Evolutionary conservation across 257 asterid genomes (phyloP), one percentile per base, ranked within the genome.

Genomic region (Thymus quinquecostatus): DNA sequence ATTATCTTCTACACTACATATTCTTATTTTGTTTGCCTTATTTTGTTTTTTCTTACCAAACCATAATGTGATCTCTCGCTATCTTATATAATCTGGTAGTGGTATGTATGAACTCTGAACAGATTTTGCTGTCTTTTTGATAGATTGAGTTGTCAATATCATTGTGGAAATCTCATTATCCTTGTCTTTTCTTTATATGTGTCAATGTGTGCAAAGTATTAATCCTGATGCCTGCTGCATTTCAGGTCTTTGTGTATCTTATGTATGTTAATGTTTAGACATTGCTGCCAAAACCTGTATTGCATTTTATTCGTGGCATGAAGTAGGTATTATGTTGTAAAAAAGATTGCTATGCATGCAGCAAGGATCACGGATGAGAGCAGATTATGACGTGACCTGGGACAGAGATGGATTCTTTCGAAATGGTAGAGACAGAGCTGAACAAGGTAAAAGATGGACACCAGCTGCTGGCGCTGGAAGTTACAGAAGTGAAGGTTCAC

Each of bases 341-440:
- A 71, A 57, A 58, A 10, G 49, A 54, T 78, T 32, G 55, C 60
- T 3, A 69, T 33, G 34, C 69, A 74, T 82, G 92, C 92, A 95
- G 99, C 81, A 89, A 87, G 99, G 96, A 57, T 88, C 99, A 36
- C 92, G 96, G 10, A 68, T 95, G 89, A 82, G 82, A 77, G 95
- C 94, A 75, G 99, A 95, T 81, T 92, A 89, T 67, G 94, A 88
- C 53, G 90, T 95, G 72, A 83, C 85, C 27, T 92, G 97, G 97
- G 99, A 89, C 77, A 84, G 78, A 78, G 92, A 87, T 44, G 93
- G 88, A 36, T 89, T 74, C 79, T 89, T 95, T 69, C 78, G 76
- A 58, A 82, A 79, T 54, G 77, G 87, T 29, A 84, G 87, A 75
- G 72, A 78, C 78, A 85, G 73, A 70, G 61, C 80, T 71, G 89